Evolutionary conservation across 2,329 filamentous ascomycete genomes (phyloP).

Genomic region (Zarea fungicola): DNA sequence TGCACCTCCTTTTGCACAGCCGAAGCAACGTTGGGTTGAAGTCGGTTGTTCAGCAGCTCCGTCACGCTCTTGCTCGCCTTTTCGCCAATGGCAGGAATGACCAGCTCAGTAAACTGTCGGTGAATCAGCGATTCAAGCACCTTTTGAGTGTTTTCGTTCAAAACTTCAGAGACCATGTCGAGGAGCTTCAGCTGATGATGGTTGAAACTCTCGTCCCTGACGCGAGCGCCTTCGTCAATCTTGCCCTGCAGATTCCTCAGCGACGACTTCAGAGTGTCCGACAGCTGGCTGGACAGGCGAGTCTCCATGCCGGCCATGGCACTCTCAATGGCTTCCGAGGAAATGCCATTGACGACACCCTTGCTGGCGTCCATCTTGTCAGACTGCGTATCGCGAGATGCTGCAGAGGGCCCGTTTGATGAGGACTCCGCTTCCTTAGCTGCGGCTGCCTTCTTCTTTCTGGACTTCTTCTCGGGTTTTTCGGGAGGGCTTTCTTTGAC

Average conservation of each 20-base stretch:
- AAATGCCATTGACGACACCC: slow-evolving; percentile 25
- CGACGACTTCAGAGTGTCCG: slow-evolving; percentile 49
- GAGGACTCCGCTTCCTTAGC: slow-evolving; percentile 40
- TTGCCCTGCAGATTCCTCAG: slow-evolving; percentile 58
- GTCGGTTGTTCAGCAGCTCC: slow-evolving; percentile 62
- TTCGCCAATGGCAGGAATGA: slow-evolving; percentile 69
- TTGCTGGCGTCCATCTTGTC: slow-evolving; percentile 31
- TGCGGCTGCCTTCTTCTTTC: slow-evolving; percentile 62
- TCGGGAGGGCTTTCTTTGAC: slow-evolving; percentile 41
- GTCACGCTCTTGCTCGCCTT: slow-evolving; percentile 63
- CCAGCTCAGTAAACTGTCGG: slow-evolving; percentile 66
- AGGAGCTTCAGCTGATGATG: slow-evolving; percentile 50
- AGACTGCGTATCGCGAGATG: slow-evolving; percentile 28
- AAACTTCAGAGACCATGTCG: slow-evolving; percentile 53
- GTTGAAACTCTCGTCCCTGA: slow-evolving; percentile 47
- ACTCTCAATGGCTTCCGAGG: slow-evolving; percentile 44
- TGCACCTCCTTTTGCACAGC: slow-evolving; percentile 70
- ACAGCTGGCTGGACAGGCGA: slow-evolving; percentile 44
- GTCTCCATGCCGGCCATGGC: slow-evolving; percentile 51
- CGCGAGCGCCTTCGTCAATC: slow-evolving; percentile 58
- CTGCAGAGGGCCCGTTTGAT: slow-evolving; percentile 35
- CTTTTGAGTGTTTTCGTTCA: slow-evolving; percentile 61
- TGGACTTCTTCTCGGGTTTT: slow-evolving; percentile 53
- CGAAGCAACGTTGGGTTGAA: slow-evolving; percentile 62
- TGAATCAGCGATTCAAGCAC: slow-evolving; percentile 73